phyloP scores from a whole-genome alignment of 495 filamentous ascomycete genomes.

The Podospora pseudopauciseta region DNA sequence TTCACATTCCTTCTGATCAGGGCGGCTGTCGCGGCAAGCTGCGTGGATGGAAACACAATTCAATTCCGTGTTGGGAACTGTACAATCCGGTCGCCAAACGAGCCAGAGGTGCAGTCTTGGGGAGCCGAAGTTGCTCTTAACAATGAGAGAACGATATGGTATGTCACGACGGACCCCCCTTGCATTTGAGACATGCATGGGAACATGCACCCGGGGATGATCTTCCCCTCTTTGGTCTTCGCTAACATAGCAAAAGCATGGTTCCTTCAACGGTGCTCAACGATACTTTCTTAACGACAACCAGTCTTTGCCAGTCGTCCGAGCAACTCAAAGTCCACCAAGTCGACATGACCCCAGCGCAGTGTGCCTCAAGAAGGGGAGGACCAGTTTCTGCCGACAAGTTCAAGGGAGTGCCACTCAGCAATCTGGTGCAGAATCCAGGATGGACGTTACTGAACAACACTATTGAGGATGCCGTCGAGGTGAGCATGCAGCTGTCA shows the following conservation, averaged over 20 bases:
- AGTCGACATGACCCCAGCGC: not conserved
- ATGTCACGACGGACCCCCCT: not conserved
- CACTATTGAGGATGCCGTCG: slow-evolving; percentile 6
- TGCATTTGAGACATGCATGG: not conserved
- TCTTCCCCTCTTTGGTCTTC: not conserved
- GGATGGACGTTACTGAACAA: slow-evolving; percentile 14
- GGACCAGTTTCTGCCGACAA: slow-evolving; percentile 1
- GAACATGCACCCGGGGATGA: not conserved
- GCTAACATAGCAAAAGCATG: not conserved
- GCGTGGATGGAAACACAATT: slow-evolving; percentile 1
- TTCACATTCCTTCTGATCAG: not conserved
- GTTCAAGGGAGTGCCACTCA: not conserved
- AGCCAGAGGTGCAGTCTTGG: slow-evolving; percentile 16
- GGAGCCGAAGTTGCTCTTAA: slow-evolving; percentile 13
- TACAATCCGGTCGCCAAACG: slow-evolving; percentile 3
- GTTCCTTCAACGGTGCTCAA: slow-evolving; percentile 18
- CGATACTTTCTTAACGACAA: slow-evolving; percentile 12
- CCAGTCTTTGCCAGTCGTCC: slow-evolving; percentile 6
- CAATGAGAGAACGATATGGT: slow-evolving; percentile 7
- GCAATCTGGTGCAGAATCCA: slow-evolving; percentile 9
- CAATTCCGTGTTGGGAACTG: slow-evolving; percentile 16
- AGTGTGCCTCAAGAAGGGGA: slow-evolving; percentile 19
- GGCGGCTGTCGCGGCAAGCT: not conserved
- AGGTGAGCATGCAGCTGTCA: slow-evolving; percentile 10
- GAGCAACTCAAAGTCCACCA: slow-evolving; percentile 13